These are phyloP conservation scores for Kwoniella mangroviensis DNA, from an alignment of 768 basidiomycete genomes.

Conservation along the genomic window DNA sequence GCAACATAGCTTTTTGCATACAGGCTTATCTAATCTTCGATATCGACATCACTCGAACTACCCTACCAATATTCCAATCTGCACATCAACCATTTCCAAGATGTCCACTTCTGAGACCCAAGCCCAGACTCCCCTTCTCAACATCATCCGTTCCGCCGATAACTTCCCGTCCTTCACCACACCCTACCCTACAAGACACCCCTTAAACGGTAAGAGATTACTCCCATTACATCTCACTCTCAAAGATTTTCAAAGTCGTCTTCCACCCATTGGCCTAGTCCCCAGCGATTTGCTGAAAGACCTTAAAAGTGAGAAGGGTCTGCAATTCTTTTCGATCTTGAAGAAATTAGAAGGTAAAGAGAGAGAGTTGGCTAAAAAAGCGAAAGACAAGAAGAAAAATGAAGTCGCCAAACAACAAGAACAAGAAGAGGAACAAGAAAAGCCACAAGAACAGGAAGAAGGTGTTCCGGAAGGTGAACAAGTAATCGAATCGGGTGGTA, in stretches of 20 bases:
- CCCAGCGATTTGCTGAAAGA: slow-evolving; percentile 45
- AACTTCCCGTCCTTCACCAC: slow-evolving; percentile 25
- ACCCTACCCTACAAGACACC: slow-evolving; percentile 21
- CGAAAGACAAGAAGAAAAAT: background rate
- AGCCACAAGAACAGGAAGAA: background rate
- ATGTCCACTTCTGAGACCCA: background rate
- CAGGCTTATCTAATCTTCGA: too few species aligned
- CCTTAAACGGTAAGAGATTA: slow-evolving; percentile 11
- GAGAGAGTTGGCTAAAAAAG: background rate
- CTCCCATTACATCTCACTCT: slow-evolving; percentile 32
- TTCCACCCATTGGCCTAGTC: slow-evolving; percentile 59
- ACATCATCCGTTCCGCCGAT: slow-evolving; percentile 24
- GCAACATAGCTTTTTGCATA: too few species aligned
- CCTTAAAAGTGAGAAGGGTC: slow-evolving; percentile 6
- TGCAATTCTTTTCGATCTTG: slow-evolving; percentile 30
- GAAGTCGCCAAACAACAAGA: background rate
- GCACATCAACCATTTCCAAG: background rate
- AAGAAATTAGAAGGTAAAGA: slow-evolving; percentile 57
- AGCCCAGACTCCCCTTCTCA: background rate
- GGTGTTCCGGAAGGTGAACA: background rate
- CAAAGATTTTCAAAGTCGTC: slow-evolving; percentile 18
- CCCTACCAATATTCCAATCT: too few species aligned
- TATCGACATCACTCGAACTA: too few species aligned
- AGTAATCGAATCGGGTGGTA: background rate
- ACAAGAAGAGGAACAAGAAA: background rate